Evolutionary conservation across 2,329 filamentous ascomycete species (phyloP), one percentile per base, ranked within the genome.

Genomic region (Cytospora schulzeri): DNA sequence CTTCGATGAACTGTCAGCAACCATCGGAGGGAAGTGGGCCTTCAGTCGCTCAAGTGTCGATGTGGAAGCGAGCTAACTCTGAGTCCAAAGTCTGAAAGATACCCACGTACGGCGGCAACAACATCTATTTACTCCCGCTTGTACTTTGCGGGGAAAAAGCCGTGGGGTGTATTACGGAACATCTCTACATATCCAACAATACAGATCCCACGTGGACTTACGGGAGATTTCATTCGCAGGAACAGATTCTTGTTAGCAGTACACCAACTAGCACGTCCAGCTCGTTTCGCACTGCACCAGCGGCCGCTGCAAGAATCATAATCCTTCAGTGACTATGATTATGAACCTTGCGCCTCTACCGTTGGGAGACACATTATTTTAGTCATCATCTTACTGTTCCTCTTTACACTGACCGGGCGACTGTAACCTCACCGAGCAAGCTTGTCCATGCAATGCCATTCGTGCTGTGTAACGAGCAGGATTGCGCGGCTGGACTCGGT

Each of bases 401-500:
- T 28, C n/a, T 31, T 31, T 31, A 9, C 29, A 31, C 29, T 31
- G n/a, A n/a, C n/a, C n/a, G n/a, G n/a, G n/a, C n/a, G n/a, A n/a
- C n/a, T n/a, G n/a, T n/a, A n/a, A n/a, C n/a, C n/a, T n/a, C 29
- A 31, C 29, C 29, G 9, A 5, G 9, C 45, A 22, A 22, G n/a
- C n/a, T 48, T 24, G 12, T n/a, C n/a, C 19, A 41, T 41, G 3
- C 33, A 19, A 15, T 14, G 14, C 52, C 17, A 29, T 28, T 15
- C 8, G 51, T 55, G 45, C 33, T 58, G 64, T 62, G 52, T 45
- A 15, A 33, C 45, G n/a, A 19, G 38, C 15, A 48, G 48, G 33
- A 59, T 54, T 54, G 35, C 26, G 51, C 52, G 64, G 33, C 33
- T 53, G 33, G 59, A 22, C 52, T 56, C 52, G 59, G 59, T 41